Conservation (phyloP, 768 basidiomycete species). For the Daedalea quercina region DNA sequence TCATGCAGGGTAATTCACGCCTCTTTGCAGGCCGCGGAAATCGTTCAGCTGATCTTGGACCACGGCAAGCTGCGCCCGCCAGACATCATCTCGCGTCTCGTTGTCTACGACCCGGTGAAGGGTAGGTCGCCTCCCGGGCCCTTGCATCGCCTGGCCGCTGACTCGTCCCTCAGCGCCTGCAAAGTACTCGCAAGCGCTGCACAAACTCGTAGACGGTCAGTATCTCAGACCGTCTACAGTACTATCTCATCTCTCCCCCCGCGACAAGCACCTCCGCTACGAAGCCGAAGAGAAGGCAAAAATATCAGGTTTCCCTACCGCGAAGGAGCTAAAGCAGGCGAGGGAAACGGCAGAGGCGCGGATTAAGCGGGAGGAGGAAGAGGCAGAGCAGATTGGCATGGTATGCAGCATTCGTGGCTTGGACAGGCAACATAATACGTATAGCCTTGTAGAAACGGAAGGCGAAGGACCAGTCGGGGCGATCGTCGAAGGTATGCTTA, state of each 20-base stretch:
- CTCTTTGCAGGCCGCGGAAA: conserved; percentile 58
- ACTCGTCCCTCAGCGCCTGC: conserved; percentile 24
- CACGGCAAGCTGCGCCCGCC: conserved; percentile 80
- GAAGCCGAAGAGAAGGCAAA: conserved; percentile 73
- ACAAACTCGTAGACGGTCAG: conserved; percentile 61
- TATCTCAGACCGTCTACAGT: conserved; percentile 78
- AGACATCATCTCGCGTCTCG: conserved; percentile 54
- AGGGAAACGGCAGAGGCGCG: conserved; percentile 60
- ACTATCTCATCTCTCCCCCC: conserved; percentile 72
- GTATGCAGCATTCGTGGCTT: conserved; percentile 30
- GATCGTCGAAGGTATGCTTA: conserved; percentile 46
- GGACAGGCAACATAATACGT: conserved; percentile 4
- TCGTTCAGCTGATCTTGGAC: conserved; percentile 71
- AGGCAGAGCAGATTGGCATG: conserved; percentile 65
- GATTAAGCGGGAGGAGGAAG: conserved; percentile 64
- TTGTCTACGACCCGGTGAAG: conserved; percentile 36
- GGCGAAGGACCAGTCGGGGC: conserved; percentile 41
- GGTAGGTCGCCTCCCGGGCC: conserved; percentile 14
- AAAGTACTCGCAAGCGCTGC: conserved; percentile 53
- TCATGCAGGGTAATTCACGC: not conserved
- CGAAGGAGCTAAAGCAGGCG: conserved; percentile 70
- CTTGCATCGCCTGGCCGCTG: not conserved
- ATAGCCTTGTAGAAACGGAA: conserved; percentile 52
- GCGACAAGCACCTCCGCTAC: conserved; percentile 75
- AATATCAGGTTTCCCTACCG: conserved; percentile 70